Conservation (phyloP, 768 basidiomycete genomes). For the Podaxis rugospora region DNA sequence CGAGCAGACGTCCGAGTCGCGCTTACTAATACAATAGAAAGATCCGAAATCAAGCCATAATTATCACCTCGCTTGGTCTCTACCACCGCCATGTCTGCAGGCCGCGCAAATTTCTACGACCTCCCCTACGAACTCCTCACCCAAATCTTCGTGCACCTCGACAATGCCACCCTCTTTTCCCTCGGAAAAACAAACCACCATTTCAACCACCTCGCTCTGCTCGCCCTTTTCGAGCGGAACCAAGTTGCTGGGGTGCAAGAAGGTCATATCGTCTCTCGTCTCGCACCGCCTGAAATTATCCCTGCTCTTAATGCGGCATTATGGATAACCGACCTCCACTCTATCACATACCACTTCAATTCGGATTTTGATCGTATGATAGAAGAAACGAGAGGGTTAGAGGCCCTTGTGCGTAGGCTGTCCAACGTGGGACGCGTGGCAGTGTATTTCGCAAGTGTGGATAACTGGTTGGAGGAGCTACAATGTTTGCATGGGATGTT, state of each 20-base stretch:
- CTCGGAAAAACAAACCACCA: not conserved
- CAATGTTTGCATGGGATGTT: not conserved
- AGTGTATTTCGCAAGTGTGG: not conserved
- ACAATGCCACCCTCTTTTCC: not conserved
- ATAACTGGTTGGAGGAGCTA: not conserved
- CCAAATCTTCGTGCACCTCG: not conserved
- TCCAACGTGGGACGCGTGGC: not conserved
- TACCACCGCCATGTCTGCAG: not conserved
- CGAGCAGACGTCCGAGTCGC: too few relatives aligned
- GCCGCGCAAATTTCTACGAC: not conserved
- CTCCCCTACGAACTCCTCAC: not conserved
- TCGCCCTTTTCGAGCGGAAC: not conserved
- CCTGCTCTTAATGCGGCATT: not conserved
- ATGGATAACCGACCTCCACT: not conserved
- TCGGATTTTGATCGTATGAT: not conserved
- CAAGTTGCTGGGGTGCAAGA: not conserved
- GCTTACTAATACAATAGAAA: too few relatives aligned
- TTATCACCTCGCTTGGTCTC: too few relatives aligned
- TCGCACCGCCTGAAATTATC: not conserved
- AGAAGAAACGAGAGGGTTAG: not conserved
- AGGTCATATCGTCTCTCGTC: not conserved
- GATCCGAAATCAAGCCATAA: too few relatives aligned
- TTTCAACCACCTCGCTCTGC: not conserved
- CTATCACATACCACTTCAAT: not conserved
- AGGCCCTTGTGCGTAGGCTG: not conserved